Percentiles rank a stretch among this genome's conserved stretches.
Evolutionary conservation across 2,329 filamentous ascomycete genomes (phyloP).

Genomic region (Colletotrichum aenigma): DNA sequence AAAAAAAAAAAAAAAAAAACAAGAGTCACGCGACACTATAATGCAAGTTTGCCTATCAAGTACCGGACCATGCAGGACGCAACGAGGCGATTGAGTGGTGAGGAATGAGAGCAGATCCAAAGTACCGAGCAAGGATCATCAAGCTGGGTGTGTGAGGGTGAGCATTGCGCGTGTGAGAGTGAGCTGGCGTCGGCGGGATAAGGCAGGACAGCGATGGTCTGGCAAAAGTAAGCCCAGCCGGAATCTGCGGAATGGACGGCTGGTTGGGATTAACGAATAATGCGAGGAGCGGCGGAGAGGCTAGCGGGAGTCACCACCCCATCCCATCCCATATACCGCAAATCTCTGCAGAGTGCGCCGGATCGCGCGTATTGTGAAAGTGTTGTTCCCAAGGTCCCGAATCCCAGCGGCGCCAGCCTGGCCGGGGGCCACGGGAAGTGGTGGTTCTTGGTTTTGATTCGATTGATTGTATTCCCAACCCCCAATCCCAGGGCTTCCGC

Average conservation of each 20-base stretch:
- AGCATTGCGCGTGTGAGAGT: background rate
- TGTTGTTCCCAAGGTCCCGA: background rate
- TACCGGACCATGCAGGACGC: background rate
- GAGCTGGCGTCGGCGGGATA: background rate
- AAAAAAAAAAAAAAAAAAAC: background rate
- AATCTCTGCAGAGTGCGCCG: background rate
- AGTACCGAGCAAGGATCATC: slow-evolving; percentile 3
- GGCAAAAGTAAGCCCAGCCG: background rate
- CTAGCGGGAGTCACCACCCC: background rate
- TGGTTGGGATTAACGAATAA: background rate
- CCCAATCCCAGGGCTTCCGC: slow-evolving; percentile 7
- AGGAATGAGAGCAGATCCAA: background rate
- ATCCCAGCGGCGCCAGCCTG: background rate
- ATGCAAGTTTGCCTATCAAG: background rate
- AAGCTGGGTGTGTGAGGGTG: background rate
- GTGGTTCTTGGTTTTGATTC: background rate
- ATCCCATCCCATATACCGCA: background rate
- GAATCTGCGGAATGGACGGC: slow-evolving; percentile 13
- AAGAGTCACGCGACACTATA: slow-evolving; percentile 13
- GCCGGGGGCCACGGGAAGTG: background rate
- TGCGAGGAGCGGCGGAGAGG: background rate
- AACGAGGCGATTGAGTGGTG: background rate
- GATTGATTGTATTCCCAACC: background rate
- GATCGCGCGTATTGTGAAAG: background rate
- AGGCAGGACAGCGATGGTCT: background rate